Conservation (phyloP, 1,284 basidiomycete species). For the Malassezia globosa region DNA sequence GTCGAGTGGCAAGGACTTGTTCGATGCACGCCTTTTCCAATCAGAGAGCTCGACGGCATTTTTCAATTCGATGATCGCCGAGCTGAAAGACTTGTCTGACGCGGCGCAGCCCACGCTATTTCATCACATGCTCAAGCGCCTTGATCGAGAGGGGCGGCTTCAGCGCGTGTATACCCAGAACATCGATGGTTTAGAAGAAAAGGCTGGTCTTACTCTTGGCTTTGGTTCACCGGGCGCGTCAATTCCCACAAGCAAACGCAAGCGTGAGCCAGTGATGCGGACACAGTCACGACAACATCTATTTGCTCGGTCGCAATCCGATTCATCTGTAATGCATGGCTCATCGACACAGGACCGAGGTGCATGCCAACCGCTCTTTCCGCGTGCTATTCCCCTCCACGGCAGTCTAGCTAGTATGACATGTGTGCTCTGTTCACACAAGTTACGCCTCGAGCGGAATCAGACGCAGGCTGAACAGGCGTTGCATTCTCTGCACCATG, state of each 20-base stretch:
- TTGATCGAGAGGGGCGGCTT: constrained; percentile 72
- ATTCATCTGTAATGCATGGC: constrained; percentile 26
- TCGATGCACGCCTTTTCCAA: constrained; percentile 72
- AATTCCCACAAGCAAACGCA: constrained; percentile 8
- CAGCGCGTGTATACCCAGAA: constrained; percentile 87
- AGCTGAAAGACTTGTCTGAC: constrained; percentile 71
- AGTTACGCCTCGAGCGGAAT: constrained; percentile 22
- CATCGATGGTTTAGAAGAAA: constrained; percentile 80
- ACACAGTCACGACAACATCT: no score
- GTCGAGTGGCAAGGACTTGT: constrained; percentile 70
- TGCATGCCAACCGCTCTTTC: constrained; percentile 40
- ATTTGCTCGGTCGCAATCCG: constrained; percentile 25
- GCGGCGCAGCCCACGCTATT: constrained; percentile 69
- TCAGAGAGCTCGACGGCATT: constrained; percentile 61
- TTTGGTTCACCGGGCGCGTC: constrained; percentile 20
- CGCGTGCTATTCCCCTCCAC: constrained; percentile 78
- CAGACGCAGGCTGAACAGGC: constrained; percentile 25
- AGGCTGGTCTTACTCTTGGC: constrained; percentile 57
- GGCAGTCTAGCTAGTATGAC: constrained; percentile 69
- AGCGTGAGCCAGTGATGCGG: constrained; percentile 2
- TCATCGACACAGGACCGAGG: background rate
- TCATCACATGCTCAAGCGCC: constrained; percentile 72
- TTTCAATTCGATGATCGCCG: constrained; percentile 87
- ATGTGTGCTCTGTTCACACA: constrained; percentile 67
- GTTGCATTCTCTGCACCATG: constrained; percentile 47